Evolutionary conservation across 176 grass and related monocot genomes (phyloP).

Genomic region (Ensete ventricosum): DNA sequence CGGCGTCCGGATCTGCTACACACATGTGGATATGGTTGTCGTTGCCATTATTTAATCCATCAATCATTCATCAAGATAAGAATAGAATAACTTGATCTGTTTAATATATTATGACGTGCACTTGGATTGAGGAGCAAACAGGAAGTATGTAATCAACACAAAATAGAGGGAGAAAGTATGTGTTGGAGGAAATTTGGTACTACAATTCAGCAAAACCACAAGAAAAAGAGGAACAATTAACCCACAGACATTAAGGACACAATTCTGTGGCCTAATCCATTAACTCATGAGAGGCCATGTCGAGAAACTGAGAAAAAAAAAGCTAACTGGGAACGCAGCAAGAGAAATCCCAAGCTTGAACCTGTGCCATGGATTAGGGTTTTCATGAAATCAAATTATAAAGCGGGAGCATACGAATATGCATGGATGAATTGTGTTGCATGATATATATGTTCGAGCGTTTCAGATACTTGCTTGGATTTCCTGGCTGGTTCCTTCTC

Average conservation of each 20-base stretch:
- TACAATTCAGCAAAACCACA: no score
- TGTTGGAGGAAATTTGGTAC: not conserved
- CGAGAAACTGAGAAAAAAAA: no score
- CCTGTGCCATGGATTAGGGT: not conserved
- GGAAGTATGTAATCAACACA: no score
- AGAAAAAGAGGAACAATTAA: no score
- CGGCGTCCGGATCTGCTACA: slow-evolving; percentile 66
- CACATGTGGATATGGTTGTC: not conserved
- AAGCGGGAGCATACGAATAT: not conserved
- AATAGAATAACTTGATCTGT: not conserved
- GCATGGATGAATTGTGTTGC: not conserved
- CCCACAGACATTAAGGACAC: no score
- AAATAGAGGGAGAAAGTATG: not conserved
- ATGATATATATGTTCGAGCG: slow-evolving; percentile 1
- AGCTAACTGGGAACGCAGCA: no score
- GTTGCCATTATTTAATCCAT: not conserved
- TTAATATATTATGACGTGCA: not conserved
- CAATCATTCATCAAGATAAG: not conserved
- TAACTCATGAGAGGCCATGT: no score
- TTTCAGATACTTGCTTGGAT: slow-evolving; percentile 40
- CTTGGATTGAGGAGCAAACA: not conserved
- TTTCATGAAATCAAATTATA: not conserved
- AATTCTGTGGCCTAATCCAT: no score
- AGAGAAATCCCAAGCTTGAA: no score
- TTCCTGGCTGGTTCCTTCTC: slow-evolving; percentile 82